Evolutionary conservation across 2,329 filamentous ascomycete species (phyloP), one percentile per base, ranked within the genome.

Genomic region (Aspergillus sp.): DNA sequence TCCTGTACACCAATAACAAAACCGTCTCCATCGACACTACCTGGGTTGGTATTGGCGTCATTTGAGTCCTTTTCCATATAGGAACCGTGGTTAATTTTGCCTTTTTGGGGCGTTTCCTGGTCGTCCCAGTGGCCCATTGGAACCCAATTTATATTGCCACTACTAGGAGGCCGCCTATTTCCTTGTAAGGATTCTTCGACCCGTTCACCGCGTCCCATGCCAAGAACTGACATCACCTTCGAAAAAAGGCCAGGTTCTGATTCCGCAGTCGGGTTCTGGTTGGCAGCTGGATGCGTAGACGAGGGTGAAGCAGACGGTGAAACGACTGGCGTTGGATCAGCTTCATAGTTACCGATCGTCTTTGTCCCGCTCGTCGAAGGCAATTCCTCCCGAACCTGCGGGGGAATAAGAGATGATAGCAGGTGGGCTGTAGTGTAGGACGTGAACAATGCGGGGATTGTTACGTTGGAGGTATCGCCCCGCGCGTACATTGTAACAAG

Each of bases 401-500:
- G 83, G 52, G 93, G 90, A 57, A 95, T 88, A 60, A 98, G 82
- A 7, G 93, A 92, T 1, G 93, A 96, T 15, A 99, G 82, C 14
- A 99, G 81, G 72, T 97, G 93, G 1, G 95, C 95, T 0, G 93
- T 98, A 0, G 92, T 98, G 66, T 95, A 87, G 0, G 93, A 96
- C 0, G 95, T 98, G 75, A 99, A 99, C 9, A 98, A 82, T 0
- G 95, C 91, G 1, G 95, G 93, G 54, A 99, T 97, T 0, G 91
- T 91, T 64, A 98, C 85, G 68, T 97, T 96, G 35, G 93, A 96
- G 3, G 93, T 96, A 70, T 98, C 93, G 39, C 93, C 95, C 68
- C 90, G 87, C n/a, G 95, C 95, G 73, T 96, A 98, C 95, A 99
- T 99, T 66, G 96, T 95, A 51, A 98, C 90, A 60, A 99, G 79